phyloP scores from a whole-genome alignment of 805 yeast genomes.

The Candida piceae region DNA sequence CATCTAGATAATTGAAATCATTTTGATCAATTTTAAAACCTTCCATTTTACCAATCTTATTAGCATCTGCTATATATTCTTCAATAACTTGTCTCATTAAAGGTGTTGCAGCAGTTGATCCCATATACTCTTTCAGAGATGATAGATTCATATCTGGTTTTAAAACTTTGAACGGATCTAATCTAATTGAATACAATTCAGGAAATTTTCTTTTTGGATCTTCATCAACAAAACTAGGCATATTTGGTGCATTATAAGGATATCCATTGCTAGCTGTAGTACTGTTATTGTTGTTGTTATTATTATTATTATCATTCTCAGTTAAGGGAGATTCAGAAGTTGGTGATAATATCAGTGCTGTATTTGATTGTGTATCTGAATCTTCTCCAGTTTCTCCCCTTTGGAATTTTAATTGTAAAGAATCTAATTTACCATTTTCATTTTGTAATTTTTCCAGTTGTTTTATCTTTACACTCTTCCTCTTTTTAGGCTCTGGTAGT shows the following conservation, averaged over 20 bases:
- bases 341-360: not conserved
- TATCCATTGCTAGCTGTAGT: not conserved
- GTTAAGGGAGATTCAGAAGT: not conserved
- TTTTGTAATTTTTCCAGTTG: too few species aligned
- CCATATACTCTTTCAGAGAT: constrained; percentile 25
- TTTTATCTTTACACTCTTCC: constrained; percentile 22
- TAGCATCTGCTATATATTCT: constrained; percentile 16
- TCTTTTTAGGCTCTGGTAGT: constrained; percentile 45
- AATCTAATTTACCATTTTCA: too few species aligned
- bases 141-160: constrained; percentile 12
- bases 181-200: constrained; percentile 15
- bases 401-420: too few species aligned
- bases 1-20: constrained; percentile 18
- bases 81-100: constrained; percentile 27
- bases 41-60: constrained; percentile 2
- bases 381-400: constrained; percentile 1
- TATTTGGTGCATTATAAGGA: not conserved
- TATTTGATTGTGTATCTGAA: not conserved
- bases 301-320: not conserved
- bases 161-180: constrained; percentile 20
- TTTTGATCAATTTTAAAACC: constrained; percentile 10
- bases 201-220: constrained; percentile 23
- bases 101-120: constrained; percentile 30
- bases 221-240: constrained; percentile 18
- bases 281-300: not conserved